Base-by-base conservation (phyloP, 768 basidiomycete species). In the Lactifluus hygrophoroides region DNA sequence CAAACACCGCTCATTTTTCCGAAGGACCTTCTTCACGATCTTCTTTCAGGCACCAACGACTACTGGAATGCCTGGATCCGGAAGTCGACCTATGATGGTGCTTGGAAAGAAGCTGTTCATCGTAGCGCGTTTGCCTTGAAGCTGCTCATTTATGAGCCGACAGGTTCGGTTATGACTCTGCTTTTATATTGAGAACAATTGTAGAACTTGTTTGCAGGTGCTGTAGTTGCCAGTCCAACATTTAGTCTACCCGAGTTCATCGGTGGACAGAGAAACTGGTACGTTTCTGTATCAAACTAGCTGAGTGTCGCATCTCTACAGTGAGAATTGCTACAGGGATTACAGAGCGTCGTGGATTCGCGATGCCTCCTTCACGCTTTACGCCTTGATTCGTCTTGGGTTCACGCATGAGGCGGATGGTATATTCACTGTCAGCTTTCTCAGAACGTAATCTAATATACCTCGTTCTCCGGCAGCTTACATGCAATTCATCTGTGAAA, bases 21-120 rank as follows among this genome's bases (percentile, higher is more conserved):
- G 14, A 50, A 85, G 80, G 76, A 80, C 38, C 73, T 92, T 3
- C 67, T 90, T 28, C 75, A 77, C 28, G 70, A 73, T 9, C 69
- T 91, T 16, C 73, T 89, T 28, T 71, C 74, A 49, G 88, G 82
- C 5, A 96, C 94, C 3, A 84, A 84, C 61, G 71, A 71, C 25
- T 96, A 89, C 69, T 97, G 94, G 94, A 84, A 83, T 61, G 74
- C 81, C 21, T 97, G 94, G 94, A 86, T 96, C 65, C 77, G 82
- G n/a, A 80, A 82, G 63, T 91, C 88, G 34, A 92, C 88, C 0
- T 99, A 99, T 71, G 80, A 79, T 14, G 96, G 95, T 0, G 82
- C 91, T 16, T 99, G 96, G 96, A 88, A 94, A 65, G 96, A 99
- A 70, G 85, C 88, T 2, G 94, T 98, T 5, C 83, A 92, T 67